These are phyloP conservation scores for Arabidopsis arenosa DNA, from an alignment of 345 rosid species.

Conservation along the genomic window DNA sequence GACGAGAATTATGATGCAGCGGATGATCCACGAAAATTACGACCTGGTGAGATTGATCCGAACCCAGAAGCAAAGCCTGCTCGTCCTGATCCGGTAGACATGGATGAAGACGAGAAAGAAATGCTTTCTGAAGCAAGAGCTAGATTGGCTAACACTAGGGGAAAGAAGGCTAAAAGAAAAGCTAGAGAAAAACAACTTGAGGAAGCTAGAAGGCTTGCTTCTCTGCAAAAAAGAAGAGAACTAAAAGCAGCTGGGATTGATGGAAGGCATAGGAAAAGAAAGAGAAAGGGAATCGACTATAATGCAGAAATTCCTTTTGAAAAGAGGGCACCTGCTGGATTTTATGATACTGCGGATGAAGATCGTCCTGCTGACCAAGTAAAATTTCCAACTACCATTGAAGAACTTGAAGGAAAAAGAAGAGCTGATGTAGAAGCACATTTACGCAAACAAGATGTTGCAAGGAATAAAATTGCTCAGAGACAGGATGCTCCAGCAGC, in stretches of 20 bases:
- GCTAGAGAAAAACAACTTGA: constrained; percentile 99
- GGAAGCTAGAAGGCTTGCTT: constrained; percentile 99
- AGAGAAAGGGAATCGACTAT: constrained; percentile 95
- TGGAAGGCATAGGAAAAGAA: constrained; percentile 77
- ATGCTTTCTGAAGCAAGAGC: constrained; percentile 99
- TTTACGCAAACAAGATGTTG: constrained; percentile 83
- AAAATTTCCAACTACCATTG: constrained; percentile 88
- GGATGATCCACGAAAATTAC: constrained; percentile 94
- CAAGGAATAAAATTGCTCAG: constrained; percentile 85
- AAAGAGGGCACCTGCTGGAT: constrained; percentile 95
- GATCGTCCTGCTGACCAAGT: constrained; percentile 82
- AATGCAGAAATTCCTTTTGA: constrained; percentile 98
- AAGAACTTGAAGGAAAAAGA: constrained; percentile 94
- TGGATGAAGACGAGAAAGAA: constrained; percentile 99
- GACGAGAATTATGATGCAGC: constrained; percentile 95
- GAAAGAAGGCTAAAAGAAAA: constrained; percentile 96
- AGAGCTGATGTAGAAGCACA: constrained; percentile 89
- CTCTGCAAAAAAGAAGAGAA: constrained; percentile 95
- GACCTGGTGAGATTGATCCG: constrained; percentile 99
- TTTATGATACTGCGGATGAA: constrained; percentile 88
- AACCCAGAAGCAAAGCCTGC: constrained; percentile 99
- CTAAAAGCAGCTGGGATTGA: constrained; percentile 99
- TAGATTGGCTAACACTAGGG: constrained; percentile 91
- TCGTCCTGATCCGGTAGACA: constrained; percentile 99
- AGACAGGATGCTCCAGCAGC: constrained; percentile 97